Percentiles rank a stretch among this genome's conserved stretches.
Evolutionary conservation across 2,329 filamentous ascomycete genomes (phyloP).

Genomic region (Penicillium capsulatum): DNA sequence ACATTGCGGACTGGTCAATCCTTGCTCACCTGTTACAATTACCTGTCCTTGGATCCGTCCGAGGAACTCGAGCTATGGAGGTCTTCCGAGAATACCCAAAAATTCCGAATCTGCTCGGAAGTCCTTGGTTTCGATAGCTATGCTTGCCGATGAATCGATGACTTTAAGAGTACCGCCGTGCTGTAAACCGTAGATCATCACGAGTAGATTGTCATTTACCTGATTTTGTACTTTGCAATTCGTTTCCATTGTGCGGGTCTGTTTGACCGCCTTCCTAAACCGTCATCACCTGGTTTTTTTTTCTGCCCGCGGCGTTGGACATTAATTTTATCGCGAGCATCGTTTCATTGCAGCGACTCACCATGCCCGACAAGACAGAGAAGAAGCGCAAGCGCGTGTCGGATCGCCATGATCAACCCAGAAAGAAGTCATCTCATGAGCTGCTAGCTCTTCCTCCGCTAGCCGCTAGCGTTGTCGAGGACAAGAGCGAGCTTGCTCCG

Average conservation of each 20-base stretch:
- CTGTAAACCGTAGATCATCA: not conserved
- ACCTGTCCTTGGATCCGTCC: conserved; percentile 17
- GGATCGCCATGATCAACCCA: conserved; percentile 42
- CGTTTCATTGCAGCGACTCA: no score
- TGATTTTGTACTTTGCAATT: no score
- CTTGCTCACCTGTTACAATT: conserved; percentile 18
- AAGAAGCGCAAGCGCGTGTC: conserved; percentile 52
- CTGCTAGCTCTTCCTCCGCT: conserved; percentile 39
- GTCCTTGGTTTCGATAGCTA: conserved; percentile 25
- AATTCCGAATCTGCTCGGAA: conserved; percentile 25
- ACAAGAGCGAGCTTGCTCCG: conserved; percentile 47
- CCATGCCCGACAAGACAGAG: conserved; percentile 30
- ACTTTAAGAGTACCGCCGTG: conserved; percentile 17
- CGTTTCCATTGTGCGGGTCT: conserved; percentile 16
- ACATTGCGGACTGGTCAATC: conserved; percentile 35
- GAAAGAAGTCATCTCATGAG: conserved; percentile 47
- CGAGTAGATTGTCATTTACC: conserved; percentile 9
- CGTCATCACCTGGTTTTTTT: conserved; percentile 20
- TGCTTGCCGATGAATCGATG: conserved; percentile 26
- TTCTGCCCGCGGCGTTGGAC: conserved; percentile 23
- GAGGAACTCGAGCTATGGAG: conserved; percentile 31
- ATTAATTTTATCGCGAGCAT: conserved; percentile 20
- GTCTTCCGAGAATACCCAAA: conserved; percentile 32
- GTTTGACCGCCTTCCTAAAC: conserved; percentile 26
- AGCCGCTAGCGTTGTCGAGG: conserved; percentile 45